Conservation (phyloP, 202 grass and related monocot genomes). For the Panicum virgatum region DNA sequence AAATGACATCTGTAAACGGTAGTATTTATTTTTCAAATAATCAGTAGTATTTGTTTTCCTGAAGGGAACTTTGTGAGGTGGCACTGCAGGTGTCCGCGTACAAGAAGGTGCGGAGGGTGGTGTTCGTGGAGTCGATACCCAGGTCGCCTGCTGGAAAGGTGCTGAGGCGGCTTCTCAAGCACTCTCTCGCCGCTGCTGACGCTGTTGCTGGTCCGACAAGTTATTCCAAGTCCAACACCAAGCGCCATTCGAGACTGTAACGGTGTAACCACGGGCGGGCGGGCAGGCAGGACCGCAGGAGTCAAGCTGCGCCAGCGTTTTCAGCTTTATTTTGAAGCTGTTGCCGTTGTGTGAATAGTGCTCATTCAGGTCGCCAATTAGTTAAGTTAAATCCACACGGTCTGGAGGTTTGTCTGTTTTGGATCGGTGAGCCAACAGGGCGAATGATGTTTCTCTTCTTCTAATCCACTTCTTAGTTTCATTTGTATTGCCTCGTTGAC, state of each 20-base stretch:
- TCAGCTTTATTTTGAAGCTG: neutral
- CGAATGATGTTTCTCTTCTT: neutral
- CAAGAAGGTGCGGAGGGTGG: slow-evolving; percentile 87
- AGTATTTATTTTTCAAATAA: too few relatives aligned
- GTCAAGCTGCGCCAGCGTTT: neutral
- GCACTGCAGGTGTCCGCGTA: slow-evolving; percentile 71
- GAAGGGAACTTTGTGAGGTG: slow-evolving; percentile 10
- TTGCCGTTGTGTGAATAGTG: neutral
- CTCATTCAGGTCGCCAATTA: neutral
- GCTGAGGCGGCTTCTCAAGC: slow-evolving; percentile 72
- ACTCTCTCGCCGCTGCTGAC: slow-evolving; percentile 6
- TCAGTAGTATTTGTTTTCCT: neutral
- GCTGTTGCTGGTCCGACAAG: slow-evolving; percentile 9
- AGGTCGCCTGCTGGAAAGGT: slow-evolving; percentile 82
- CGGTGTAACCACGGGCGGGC: too few relatives aligned
- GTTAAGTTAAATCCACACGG: neutral
- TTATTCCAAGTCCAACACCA: slow-evolving; percentile 32
- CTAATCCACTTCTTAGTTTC: neutral
- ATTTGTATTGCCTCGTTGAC: neutral
- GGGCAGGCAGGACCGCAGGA: neutral
- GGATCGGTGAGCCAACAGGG: neutral
- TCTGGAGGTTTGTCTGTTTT: neutral
- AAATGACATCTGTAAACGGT: neutral
- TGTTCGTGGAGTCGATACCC: slow-evolving; percentile 88
- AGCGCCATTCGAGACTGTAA: slow-evolving; percentile 10